These are phyloP conservation scores for Vitellaria paradoxa DNA, from an alignment of 179 eudicot genomes.

Conservation along the genomic window DNA sequence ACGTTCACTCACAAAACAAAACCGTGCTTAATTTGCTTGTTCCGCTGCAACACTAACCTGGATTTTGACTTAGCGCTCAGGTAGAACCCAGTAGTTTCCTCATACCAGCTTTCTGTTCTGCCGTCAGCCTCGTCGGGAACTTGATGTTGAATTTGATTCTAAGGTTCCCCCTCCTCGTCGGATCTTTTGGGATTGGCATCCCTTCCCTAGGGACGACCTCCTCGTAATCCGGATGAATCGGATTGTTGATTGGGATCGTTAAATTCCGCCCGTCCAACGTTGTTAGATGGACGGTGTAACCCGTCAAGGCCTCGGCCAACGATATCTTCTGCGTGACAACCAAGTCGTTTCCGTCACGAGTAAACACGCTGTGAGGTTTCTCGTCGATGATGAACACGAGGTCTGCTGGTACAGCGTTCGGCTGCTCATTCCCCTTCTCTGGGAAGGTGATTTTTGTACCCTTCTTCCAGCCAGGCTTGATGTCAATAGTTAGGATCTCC, in stretches of 20 bases:
- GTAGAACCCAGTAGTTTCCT: constrained; percentile 47
- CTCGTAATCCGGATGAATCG: constrained; percentile 60
- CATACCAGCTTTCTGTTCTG: constrained; percentile 56
- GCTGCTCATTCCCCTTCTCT: constrained; percentile 68
- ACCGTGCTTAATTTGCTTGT: too few relatives aligned
- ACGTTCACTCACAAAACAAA: too few relatives aligned
- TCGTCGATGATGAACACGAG: constrained; percentile 61
- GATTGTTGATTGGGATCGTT: constrained; percentile 35
- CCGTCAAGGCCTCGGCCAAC: constrained; percentile 65
- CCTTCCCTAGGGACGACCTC: constrained; percentile 53
- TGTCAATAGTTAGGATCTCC: constrained; percentile 65
- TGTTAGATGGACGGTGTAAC: constrained; percentile 50
- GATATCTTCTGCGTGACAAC: constrained; percentile 50
- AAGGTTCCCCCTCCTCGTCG: constrained; percentile 53
- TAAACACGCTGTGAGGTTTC: constrained; percentile 53
- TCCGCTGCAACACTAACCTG: too few relatives aligned
- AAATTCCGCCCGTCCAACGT: constrained; percentile 55
- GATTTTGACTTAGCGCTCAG: too few relatives aligned
- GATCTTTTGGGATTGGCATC: constrained; percentile 73
- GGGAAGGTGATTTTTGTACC: constrained; percentile 75
- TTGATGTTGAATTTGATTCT: constrained; percentile 49
- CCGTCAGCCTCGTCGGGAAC: constrained; percentile 55
- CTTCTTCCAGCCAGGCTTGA: constrained; percentile 76
- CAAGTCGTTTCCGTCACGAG: constrained; percentile 62
- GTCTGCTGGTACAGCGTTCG: constrained; percentile 68